A percentile compares a stretch with the other conserved stretches of the same genome.
These are phyloP conservation scores for Basidiobolus heterosporus DNA, from an alignment of 371 early-diverging fungal genomes.

Conservation along the genomic window DNA sequence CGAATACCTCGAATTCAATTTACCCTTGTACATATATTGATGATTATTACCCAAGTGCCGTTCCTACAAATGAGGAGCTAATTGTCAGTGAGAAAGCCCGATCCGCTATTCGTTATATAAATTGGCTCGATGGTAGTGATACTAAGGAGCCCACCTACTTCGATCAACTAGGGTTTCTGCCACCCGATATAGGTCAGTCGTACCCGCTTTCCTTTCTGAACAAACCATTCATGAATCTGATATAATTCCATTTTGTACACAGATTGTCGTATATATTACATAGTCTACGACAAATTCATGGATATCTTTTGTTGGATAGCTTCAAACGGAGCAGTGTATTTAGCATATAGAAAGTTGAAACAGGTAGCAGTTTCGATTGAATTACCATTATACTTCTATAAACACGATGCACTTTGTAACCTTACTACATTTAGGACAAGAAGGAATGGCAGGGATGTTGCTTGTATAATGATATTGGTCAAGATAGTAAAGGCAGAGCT, in stretches of 20 bases:
- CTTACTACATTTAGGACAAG: background rate
- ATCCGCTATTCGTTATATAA: conserved; percentile 6
- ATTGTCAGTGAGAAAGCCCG: conserved; percentile 6
- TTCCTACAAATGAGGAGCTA: conserved; percentile 5
- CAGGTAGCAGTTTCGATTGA: too few species aligned
- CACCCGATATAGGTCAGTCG: conserved; percentile 3
- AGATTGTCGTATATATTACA: too few species aligned
- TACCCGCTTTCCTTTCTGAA: background rate
- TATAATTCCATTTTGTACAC: too few species aligned
- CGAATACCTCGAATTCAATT: too few species aligned
- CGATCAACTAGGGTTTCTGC: conserved; percentile 4
- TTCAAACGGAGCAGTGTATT: too few species aligned
- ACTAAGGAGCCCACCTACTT: conserved; percentile 5
- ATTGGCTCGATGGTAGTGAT: conserved; percentile 2
- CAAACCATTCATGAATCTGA: too few species aligned
- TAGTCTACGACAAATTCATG: too few species aligned
- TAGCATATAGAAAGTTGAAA: too few species aligned
- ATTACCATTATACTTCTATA: too few species aligned
- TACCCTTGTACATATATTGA: too few species aligned
- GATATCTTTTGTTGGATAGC: too few species aligned
- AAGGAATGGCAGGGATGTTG: conserved; percentile 5
- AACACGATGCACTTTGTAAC: too few species aligned
- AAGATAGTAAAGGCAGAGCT: background rate
- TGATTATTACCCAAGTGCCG: background rate
- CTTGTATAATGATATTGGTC: background rate